These are phyloP conservation scores for Incumbomyces lentus DNA, from an alignment of 2,329 filamentous ascomycete genomes.

Conservation along the genomic window DNA sequence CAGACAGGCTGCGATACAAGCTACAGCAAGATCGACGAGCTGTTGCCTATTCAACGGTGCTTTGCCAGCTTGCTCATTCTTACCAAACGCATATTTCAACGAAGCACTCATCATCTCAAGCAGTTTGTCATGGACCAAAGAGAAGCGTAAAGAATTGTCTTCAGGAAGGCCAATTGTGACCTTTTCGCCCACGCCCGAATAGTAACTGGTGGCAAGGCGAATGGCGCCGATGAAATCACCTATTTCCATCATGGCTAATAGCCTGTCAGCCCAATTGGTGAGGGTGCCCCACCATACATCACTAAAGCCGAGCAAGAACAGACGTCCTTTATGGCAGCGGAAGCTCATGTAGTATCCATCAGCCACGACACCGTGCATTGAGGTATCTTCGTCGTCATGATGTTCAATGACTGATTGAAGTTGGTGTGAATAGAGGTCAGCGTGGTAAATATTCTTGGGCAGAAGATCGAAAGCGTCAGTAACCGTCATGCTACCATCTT, in stretches of 20 bases:
- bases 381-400: constrained; percentile 72
- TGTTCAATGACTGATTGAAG: constrained; percentile 77
- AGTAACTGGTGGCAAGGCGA: constrained; percentile 81
- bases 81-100: constrained; percentile 74
- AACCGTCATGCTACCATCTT: constrained; percentile 78
- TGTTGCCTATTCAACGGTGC: constrained; percentile 49
- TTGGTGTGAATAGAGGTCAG: constrained; percentile 81
- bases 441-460: constrained; percentile 84
- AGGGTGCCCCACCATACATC: constrained; percentile 82
- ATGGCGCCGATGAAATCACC: constrained; percentile 95
- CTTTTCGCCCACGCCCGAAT: constrained; percentile 82
- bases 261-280: constrained; percentile 92
- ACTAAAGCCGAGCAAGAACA: constrained; percentile 89
- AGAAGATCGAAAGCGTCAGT: constrained; percentile 91
- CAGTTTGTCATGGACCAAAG: constrained; percentile 76
- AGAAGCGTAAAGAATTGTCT: constrained; percentile 62
- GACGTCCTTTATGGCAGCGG: constrained; percentile 81
- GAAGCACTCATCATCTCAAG: constrained; percentile 91
- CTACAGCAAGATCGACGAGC: constrained; percentile 67
- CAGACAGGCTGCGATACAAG: constrained; percentile 73
- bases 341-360: constrained; percentile 99
- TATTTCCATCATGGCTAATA: constrained; percentile 88
- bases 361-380: constrained; percentile 90
- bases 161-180: constrained; percentile 88
- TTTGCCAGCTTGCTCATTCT: constrained; percentile 40